These are phyloP conservation scores for Clausena lansium DNA, from an alignment of 345 rosid species.

Conservation along the genomic window DNA sequence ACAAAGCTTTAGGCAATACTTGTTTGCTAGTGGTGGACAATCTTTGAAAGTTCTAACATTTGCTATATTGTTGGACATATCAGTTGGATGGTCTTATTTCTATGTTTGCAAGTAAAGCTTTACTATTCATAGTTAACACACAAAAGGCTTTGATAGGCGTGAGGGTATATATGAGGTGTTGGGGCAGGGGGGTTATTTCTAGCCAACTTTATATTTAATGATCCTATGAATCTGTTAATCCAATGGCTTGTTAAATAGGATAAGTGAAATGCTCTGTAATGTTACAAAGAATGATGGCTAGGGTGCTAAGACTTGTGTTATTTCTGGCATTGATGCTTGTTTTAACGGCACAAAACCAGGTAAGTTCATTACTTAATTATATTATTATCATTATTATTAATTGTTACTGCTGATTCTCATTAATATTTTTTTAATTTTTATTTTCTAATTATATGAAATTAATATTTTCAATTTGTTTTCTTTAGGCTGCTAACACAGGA, in stretches of 20 bases:
- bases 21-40: neutral
- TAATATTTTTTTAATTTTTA: too few relatives aligned
- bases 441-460: neutral
- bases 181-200: too few relatives aligned
- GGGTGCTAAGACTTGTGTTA: conserved; percentile 4
- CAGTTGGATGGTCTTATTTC: neutral
- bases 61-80: neutral
- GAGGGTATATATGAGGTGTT: neutral
- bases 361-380: neutral
- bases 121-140: neutral
- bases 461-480: neutral
- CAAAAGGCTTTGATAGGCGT: neutral
- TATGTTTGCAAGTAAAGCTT: neutral
- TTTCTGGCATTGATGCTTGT: conserved; percentile 20
- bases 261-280: neutral
- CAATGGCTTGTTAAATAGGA: neutral
- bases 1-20: neutral
- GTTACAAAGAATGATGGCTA: conserved; percentile 18
- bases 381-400: too few relatives aligned
- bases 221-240: neutral
- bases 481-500: conserved; percentile 3
- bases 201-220: neutral
- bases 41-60: neutral
- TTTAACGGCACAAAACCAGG: conserved; percentile 21
- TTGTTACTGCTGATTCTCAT: neutral